These are phyloP conservation scores for Fragaria iinumae DNA, from an alignment of 306 rosid genomes.

Conservation along the genomic window DNA sequence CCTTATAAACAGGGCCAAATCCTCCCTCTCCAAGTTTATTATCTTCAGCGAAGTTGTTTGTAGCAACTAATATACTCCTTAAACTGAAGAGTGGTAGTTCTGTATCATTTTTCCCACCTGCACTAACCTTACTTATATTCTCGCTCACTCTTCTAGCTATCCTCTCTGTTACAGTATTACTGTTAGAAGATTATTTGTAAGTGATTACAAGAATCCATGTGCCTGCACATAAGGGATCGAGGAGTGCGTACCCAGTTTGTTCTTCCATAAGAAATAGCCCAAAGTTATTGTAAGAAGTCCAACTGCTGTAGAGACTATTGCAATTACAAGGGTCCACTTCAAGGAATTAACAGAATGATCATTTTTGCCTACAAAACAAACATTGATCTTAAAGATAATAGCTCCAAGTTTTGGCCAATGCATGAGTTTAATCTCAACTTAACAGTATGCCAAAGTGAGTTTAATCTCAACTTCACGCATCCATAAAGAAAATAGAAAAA, in stretches of 20 bases:
- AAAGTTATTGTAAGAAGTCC: background rate
- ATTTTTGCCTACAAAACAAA: no score
- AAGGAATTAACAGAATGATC: no score
- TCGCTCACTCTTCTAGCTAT: background rate
- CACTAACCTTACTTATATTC: slow-evolving; percentile 6
- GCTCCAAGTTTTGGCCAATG: background rate
- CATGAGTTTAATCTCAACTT: background rate
- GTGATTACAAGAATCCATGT: background rate
- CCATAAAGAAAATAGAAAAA: background rate
- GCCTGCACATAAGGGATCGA: background rate
- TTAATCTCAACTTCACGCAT: no score
- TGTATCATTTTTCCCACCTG: slow-evolving; percentile 26
- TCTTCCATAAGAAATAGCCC: slow-evolving; percentile 1
- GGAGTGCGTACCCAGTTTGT: background rate
- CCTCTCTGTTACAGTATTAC: background rate
- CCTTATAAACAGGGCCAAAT: slow-evolving; percentile 59
- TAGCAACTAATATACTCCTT: slow-evolving; percentile 29
- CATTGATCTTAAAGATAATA: background rate
- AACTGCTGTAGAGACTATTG: background rate
- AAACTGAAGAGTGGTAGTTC: slow-evolving; percentile 40
- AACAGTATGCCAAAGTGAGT: background rate
- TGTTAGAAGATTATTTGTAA: background rate
- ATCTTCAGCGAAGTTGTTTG: slow-evolving; percentile 40
- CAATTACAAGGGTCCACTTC: background rate
- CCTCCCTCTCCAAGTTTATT: slow-evolving; percentile 64